These are phyloP conservation scores for Eragrostis tef DNA, from an alignment of 202 grass and related monocot genomes.

Conservation along the genomic window DNA sequence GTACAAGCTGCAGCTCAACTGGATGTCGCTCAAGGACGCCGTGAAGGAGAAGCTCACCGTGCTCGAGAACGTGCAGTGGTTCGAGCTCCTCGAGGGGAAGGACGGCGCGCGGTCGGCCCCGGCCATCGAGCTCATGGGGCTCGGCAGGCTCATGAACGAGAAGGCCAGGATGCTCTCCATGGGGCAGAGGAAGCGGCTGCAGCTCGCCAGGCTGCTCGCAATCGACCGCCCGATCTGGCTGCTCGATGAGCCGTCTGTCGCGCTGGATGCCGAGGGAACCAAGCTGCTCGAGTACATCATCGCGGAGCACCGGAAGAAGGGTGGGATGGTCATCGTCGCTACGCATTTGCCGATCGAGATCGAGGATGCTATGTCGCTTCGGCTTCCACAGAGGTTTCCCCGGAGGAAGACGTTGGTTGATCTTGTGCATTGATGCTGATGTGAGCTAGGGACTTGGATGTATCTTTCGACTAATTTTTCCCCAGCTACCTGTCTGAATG, in stretches of 20 bases:
- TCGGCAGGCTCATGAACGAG: constrained; percentile 85
- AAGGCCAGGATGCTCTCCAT: constrained; percentile 96
- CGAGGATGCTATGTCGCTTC: constrained; percentile 82
- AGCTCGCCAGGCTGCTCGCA: constrained; percentile 77
- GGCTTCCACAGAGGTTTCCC: constrained; percentile 86
- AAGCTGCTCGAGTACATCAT: constrained; percentile 82
- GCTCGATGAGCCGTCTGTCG: constrained; percentile 92
- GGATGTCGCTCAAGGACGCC: constrained; percentile 87
- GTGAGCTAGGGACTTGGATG: constrained; percentile 35
- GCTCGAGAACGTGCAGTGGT: constrained; percentile 96
- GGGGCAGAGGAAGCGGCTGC: constrained; percentile 89
- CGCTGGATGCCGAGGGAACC: constrained; percentile 73
- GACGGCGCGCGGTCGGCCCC: constrained; percentile 56
- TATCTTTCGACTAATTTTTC: constrained; percentile 46
- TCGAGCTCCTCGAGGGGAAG: constrained; percentile 93
- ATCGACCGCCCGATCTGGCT: constrained; percentile 94
- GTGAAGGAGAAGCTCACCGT: constrained; percentile 87
- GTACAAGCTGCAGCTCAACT: constrained; percentile 95
- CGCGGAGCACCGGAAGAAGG: constrained; percentile 86
- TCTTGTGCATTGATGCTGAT: constrained; percentile 76
- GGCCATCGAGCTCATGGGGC: constrained; percentile 88
- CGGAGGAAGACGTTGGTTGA: constrained; percentile 79
- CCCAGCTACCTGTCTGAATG: constrained; percentile 20
- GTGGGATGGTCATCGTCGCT: constrained; percentile 88
- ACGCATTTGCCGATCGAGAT: constrained; percentile 81